Conservation (phyloP, 1,139 yeast species). For the Diutina sp. region DNA sequence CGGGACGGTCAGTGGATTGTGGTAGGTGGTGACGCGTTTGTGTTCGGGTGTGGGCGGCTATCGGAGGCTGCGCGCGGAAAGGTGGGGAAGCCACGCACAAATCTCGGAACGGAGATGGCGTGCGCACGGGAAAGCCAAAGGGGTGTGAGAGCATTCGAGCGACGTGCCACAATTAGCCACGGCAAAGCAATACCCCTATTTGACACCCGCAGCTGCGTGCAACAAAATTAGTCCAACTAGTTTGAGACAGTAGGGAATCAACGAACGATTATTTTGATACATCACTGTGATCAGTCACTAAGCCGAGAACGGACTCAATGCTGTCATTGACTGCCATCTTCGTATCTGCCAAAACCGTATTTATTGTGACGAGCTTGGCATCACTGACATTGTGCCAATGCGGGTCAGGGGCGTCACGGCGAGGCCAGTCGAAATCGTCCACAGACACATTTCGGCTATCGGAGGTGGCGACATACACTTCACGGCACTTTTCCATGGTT, state of each 20-base stretch:
- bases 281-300: too few species aligned
- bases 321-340: too few species aligned
- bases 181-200: neutral
- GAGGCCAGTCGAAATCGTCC: slow-evolving; percentile 1
- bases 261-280: too few species aligned
- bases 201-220: too few species aligned
- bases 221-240: too few species aligned
- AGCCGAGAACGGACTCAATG: too few species aligned
- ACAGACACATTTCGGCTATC: neutral
- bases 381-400: neutral
- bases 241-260: too few species aligned
- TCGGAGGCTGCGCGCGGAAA: neutral
- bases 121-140: neutral
- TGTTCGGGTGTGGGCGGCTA: neutral
- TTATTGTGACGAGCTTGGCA: neutral
- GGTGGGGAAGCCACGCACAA: neutral
- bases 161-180: neutral
- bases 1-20: neutral
- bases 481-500: neutral
- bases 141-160: neutral
- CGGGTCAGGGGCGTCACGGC: neutral
- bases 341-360: neutral
- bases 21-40: neutral
- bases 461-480: neutral
- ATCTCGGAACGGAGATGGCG: neutral